Conservation (phyloP, 805 yeast species). For the Cyberlindnera americana region DNA sequence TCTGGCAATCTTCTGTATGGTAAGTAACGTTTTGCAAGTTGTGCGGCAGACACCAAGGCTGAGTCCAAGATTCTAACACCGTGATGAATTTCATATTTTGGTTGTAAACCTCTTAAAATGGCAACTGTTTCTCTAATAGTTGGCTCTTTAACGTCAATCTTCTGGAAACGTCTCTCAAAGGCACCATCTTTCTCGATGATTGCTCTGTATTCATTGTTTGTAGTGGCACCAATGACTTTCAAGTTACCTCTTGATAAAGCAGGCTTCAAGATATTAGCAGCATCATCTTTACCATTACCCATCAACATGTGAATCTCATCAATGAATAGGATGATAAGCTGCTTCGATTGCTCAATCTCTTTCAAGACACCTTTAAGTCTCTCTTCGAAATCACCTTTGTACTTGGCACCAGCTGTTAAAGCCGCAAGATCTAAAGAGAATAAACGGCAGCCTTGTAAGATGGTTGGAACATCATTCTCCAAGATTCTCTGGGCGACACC, state of each 20-base stretch:
- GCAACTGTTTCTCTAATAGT: slow-evolving; percentile 92
- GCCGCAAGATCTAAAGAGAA: slow-evolving; percentile 94
- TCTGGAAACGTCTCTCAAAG: slow-evolving; percentile 97
- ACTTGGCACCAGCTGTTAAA: slow-evolving; percentile 96
- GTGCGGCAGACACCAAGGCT: slow-evolving; percentile 92
- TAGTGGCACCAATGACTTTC: slow-evolving; percentile 98
- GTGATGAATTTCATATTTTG: slow-evolving; percentile 93
- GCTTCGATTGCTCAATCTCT: slow-evolving; percentile 86
- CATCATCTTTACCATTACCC: slow-evolving; percentile 98
- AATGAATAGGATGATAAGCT: slow-evolving; percentile 83
- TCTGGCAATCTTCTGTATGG: slow-evolving; percentile 96
- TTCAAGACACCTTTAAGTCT: slow-evolving; percentile 93
- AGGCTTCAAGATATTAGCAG: slow-evolving; percentile 94
- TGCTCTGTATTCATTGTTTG: slow-evolving; percentile 90
- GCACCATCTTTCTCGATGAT: slow-evolving; percentile 97
- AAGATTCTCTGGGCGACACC: slow-evolving; percentile 98
- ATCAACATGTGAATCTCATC: slow-evolving; percentile 99
- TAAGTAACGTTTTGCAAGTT: slow-evolving; percentile 87
- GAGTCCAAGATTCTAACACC: slow-evolving; percentile 95
- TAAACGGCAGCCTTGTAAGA: slow-evolving; percentile 73
- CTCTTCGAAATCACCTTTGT: slow-evolving; percentile 98
- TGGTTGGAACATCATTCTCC: slow-evolving; percentile 91
- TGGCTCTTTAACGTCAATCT: slow-evolving; percentile 93
- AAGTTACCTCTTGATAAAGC: slow-evolving; percentile 94
- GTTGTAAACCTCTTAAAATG: slow-evolving; percentile 92